A percentile compares a stretch with the other conserved stretches of the same genome.
Evolutionary conservation across 2,329 filamentous ascomycete species (phyloP).

Genomic region (Blastomyces gilchristii): DNA sequence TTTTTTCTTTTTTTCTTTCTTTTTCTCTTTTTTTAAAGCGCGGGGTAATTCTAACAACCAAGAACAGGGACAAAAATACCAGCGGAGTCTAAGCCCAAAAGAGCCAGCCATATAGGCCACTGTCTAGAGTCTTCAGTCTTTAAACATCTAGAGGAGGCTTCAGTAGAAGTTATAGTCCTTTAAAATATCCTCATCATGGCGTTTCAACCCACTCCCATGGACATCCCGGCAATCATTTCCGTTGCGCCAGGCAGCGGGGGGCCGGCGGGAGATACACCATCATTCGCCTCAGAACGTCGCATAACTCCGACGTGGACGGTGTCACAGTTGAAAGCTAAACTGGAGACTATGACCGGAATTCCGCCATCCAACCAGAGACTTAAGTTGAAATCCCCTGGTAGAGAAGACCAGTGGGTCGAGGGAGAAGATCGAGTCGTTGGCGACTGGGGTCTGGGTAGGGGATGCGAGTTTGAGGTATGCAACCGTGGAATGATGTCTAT

Average conservation of each 20-base stretch:
- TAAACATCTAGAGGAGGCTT: neutral
- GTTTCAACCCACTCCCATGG: slow-evolving; percentile 30
- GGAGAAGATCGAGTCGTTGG: slow-evolving; percentile 63
- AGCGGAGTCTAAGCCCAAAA: neutral
- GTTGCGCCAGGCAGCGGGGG: slow-evolving; percentile 19
- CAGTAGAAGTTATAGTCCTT: slow-evolving; percentile 10
- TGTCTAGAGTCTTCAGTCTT: neutral
- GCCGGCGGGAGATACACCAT: slow-evolving; percentile 17
- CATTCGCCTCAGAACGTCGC: slow-evolving; percentile 68
- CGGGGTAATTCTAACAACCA: neutral
- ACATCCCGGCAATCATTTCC: slow-evolving; percentile 33
- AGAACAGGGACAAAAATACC: neutral
- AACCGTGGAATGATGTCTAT: neutral
- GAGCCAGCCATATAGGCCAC: neutral
- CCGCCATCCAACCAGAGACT: slow-evolving; percentile 71
- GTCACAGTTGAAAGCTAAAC: slow-evolving; percentile 68
- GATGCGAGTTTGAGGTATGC: slow-evolving; percentile 36
- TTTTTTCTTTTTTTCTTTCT: too few relatives aligned
- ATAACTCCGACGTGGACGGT: slow-evolving; percentile 90
- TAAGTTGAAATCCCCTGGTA: slow-evolving; percentile 54
- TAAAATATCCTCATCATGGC: slow-evolving; percentile 19
- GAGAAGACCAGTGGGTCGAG: slow-evolving; percentile 50
- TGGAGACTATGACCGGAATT: slow-evolving; percentile 88
- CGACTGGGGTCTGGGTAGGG: slow-evolving; percentile 34
- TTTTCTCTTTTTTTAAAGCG: too few relatives aligned